These are phyloP conservation scores for Wickerhamomyces kurtzmanii DNA, from an alignment of 805 yeast species.

Conservation along the genomic window DNA sequence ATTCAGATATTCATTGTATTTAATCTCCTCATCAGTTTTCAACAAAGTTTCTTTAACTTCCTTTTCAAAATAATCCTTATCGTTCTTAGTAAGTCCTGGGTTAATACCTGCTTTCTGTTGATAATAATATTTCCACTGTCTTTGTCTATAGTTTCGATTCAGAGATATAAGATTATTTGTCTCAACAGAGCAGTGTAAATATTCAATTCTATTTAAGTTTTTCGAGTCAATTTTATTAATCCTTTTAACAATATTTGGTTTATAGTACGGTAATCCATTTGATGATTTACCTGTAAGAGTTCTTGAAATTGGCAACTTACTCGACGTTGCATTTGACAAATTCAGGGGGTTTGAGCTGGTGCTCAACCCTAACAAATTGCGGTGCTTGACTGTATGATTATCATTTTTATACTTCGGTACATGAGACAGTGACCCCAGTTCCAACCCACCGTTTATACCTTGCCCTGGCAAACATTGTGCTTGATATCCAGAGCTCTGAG, in stretches of 20 bases:
- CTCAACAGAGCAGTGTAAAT: constrained; percentile 37
- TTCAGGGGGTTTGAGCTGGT: too few relatives aligned
- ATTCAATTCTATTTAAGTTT: constrained; percentile 35
- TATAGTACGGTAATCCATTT: constrained; percentile 35
- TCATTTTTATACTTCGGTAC: constrained; percentile 15
- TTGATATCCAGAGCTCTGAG: constrained; percentile 10
- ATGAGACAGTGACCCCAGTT: constrained; percentile 12
- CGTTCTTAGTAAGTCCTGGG: constrained; percentile 18
- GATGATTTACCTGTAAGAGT: constrained; percentile 15
- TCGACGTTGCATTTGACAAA: constrained; percentile 2
- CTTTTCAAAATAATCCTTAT: constrained; percentile 14
- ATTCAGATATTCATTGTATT: constrained; percentile 27
- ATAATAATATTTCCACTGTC: constrained; percentile 41
- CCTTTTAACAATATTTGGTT: constrained; percentile 17
- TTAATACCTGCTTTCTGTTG: constrained; percentile 30
- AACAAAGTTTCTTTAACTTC: constrained; percentile 21
- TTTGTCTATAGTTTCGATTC: constrained; percentile 28
- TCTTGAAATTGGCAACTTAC: constrained; percentile 2
- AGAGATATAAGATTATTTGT: constrained; percentile 32
- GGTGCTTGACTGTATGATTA: constrained; percentile 4
- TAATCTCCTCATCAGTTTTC: constrained; percentile 18
- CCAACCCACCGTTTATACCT: constrained; percentile 18
- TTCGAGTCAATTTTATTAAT: constrained; percentile 20
- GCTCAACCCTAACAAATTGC: too few relatives aligned
- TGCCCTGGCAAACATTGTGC: constrained; percentile 19